Evolutionary conservation across 176 grass and related monocot genomes (phyloP), one percentile per base, ranked within the genome.

Genomic region (Ensete glaucum): DNA sequence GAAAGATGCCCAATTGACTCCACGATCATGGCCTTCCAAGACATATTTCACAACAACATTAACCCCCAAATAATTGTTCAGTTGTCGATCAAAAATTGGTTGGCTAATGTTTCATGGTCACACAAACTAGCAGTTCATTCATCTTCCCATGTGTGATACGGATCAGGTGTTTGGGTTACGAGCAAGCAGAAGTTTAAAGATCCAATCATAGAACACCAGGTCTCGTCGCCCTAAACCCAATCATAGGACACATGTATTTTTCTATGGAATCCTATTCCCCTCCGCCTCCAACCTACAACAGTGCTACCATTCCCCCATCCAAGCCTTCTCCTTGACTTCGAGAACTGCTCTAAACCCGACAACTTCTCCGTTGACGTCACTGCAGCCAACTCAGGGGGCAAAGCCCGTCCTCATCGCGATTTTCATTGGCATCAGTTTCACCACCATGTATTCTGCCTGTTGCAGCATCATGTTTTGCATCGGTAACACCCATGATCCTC

Each of bases 401-500:
- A 94, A 94, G 81, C 72, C 71, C 34, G 21, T 87, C 15, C 95
- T 90, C 27, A 60, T 94, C 65, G 8, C 76, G 65, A 54, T 91
- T 71, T 99, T 90, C 80, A 8, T 94, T 66, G 88, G 77, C 2
- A 80, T 89, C 60, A 90, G 95, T 71, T 84, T 91, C 52, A 88
- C 84, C 12, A 82, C 29, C 29, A 34, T 34, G 29, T 3, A 34
- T 34, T 34, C 3, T 34, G 29, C 29, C 4, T 34, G 29, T 3
- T 34, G 29, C 29, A 34, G 29, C 29, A 34, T 34, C 3, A 5
- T 3, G 3, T 5, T 34, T 34, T 34, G 29, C 29, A 3, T 34
- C 3, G 29, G 3, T 34, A 34, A 34, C 3, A 34, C 29, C 3
- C 3, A 34, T 3, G 29, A 34, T 34, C 29, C 3, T 34, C 29